phyloP scores from a whole-genome alignment of 768 basidiomycete genomes.

The Daedaleopsis nitida region DNA sequence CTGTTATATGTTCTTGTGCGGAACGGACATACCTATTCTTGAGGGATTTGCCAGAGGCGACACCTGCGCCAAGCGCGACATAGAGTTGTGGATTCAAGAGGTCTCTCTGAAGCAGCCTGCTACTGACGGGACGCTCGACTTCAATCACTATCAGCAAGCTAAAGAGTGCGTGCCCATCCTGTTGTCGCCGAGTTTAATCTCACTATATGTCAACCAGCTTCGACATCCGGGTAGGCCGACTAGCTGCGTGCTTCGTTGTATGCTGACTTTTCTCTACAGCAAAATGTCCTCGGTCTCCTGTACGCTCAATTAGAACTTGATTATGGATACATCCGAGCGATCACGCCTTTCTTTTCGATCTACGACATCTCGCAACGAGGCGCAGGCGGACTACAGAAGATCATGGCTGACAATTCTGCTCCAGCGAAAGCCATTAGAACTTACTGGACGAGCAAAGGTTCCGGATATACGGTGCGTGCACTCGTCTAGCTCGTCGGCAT shows the following conservation, averaged over 20 bases:
- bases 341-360: slow-evolving; percentile 47
- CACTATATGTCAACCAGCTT: slow-evolving; percentile 28
- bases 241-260: background rate
- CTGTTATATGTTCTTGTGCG: slow-evolving; percentile 47
- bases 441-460: slow-evolving; percentile 32
- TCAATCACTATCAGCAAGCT: slow-evolving; percentile 44
- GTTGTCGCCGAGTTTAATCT: background rate
- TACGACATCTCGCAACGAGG: slow-evolving; percentile 41
- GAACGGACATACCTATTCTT: slow-evolving; percentile 45
- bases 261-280: slow-evolving; percentile 25
- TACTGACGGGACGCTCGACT: slow-evolving; percentile 40
- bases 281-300: slow-evolving; percentile 44
- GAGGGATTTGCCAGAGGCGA: slow-evolving; percentile 53
- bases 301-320: slow-evolving; percentile 52
- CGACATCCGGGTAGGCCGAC: slow-evolving; percentile 39
- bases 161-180: slow-evolving; percentile 33
- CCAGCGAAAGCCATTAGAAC: slow-evolving; percentile 36
- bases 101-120: slow-evolving; percentile 38
- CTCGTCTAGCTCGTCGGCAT: background rate
- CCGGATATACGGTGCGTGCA: slow-evolving; percentile 27
- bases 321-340: slow-evolving; percentile 44
- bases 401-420: slow-evolving; percentile 33
- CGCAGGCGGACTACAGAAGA: slow-evolving; percentile 28
- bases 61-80: slow-evolving; percentile 42
- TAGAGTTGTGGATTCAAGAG: slow-evolving; percentile 44